phyloP scores from a whole-genome alignment of 2,329 filamentous ascomycete species.

The Aureobasidium sp. region DNA sequence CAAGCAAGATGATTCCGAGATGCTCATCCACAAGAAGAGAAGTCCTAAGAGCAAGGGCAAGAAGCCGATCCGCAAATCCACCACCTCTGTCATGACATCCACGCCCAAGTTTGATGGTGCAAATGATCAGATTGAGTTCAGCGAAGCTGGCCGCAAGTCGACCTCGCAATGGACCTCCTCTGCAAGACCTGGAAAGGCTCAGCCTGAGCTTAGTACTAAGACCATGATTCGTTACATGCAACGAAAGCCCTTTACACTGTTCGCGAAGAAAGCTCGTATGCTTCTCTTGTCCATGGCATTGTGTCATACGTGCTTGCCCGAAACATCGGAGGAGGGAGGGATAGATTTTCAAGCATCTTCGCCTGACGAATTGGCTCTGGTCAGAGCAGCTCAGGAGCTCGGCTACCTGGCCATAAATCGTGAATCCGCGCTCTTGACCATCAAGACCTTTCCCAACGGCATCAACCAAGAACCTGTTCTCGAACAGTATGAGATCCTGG shows the following conservation, averaged over 20 bases:
- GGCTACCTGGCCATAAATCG: constrained; percentile 68
- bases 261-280: constrained; percentile 67
- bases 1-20: constrained; percentile 39
- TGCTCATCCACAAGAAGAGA: constrained; percentile 46
- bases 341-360: constrained; percentile 75
- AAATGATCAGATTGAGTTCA: constrained; percentile 7
- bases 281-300: constrained; percentile 74
- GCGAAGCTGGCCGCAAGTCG: constrained; percentile 15
- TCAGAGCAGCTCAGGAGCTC: constrained; percentile 71
- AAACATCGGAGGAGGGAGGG: constrained; percentile 56
- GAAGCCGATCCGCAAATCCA: constrained; percentile 34
- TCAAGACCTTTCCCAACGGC: constrained; percentile 50
- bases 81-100: not conserved
- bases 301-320: constrained; percentile 79
- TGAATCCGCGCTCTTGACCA: constrained; percentile 58
- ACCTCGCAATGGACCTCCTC: constrained; percentile 37
- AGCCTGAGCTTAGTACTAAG: constrained; percentile 45
- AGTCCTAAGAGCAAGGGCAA: constrained; percentile 43
- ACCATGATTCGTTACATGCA: constrained; percentile 68
- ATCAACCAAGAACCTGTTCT: constrained; percentile 43
- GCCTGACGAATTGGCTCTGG: constrained; percentile 75
- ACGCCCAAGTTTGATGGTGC: not conserved
- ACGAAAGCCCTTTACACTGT: constrained; percentile 60
- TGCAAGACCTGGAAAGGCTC: constrained; percentile 31
- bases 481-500: constrained; percentile 68